These are phyloP conservation scores for Spergularia azorica DNA, from an alignment of 179 eudicot genomes.

Conservation along the genomic window DNA sequence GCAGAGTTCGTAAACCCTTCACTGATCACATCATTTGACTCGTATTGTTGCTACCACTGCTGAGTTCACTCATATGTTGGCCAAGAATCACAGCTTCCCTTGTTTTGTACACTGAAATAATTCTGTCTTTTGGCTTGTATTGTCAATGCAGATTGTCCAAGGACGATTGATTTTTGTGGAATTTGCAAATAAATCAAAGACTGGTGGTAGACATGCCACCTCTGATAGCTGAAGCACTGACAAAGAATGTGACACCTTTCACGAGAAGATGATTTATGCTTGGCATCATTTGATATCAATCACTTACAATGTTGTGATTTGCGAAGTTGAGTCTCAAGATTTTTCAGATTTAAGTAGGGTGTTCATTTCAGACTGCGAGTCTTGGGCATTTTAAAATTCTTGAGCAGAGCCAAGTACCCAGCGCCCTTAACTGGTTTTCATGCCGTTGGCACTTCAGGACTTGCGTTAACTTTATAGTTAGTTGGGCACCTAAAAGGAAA, in stretches of 20 bases:
- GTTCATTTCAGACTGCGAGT: too few species aligned
- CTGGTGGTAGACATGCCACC: constrained; percentile 19
- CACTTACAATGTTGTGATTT: background rate
- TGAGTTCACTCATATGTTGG: background rate
- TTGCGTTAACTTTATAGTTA: too few species aligned
- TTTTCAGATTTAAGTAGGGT: too few species aligned
- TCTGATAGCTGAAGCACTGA: background rate
- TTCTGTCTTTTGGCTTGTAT: background rate
- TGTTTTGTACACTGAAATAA: background rate
- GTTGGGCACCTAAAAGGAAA: too few species aligned
- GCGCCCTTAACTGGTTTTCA: too few species aligned
- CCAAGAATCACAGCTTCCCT: background rate
- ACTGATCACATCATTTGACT: background rate
- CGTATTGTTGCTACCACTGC: background rate
- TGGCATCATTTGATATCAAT: too few species aligned
- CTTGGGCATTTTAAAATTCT: too few species aligned
- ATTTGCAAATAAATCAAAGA: constrained; percentile 28
- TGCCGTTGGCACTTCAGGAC: too few species aligned
- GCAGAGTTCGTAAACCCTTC: background rate
- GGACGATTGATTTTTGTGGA: constrained; percentile 59
- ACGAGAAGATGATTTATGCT: too few species aligned
- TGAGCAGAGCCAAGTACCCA: too few species aligned
- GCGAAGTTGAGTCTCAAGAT: background rate
- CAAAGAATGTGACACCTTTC: too few species aligned
- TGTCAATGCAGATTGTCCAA: constrained; percentile 38